Evolutionary conservation across 345 rosid genomes (phyloP), one percentile per base, ranked within the genome.

Genomic region (Aethionema arabicum): DNA sequence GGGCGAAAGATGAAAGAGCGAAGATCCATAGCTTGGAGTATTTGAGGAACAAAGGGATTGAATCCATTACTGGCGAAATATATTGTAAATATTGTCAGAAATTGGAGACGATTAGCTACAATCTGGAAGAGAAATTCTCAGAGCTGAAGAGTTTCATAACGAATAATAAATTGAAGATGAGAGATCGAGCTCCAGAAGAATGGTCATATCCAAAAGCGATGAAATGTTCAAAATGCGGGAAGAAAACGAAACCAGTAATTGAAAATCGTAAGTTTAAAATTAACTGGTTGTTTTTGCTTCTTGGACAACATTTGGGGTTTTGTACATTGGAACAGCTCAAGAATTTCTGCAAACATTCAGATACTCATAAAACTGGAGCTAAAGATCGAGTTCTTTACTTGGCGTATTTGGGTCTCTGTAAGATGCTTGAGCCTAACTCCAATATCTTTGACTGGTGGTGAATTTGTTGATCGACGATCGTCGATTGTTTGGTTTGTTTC

Each of bases 261-360:
- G 46, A 84, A 0, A 74, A 57, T 9, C 54, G 81, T 70, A 89
- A 85, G 68, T 55, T 71, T 51, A 8, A 53, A 12, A 89, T 89
- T 16, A 92, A 89, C 63, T 92, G 98, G 98, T 68, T 92, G 66
- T 92, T 92, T 67, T 63, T 92, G 82, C 74, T 92, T 14, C 71
- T 87, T 49, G 98, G 93, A 10, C 86, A 87, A 65, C 59, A 77
- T 61, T 52, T 91, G 16, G 96, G 95, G 0, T 76, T 77, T 51
- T 89, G 93, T 55, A 83, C 92, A 3, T 77, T 91, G 14, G 81
- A 79, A 2, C 89, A 89, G 68, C 69, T 92, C 54, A 92, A 85
- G 82, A 86, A 92, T 74, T 86, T 91, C 35, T 92, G 98, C 61
- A 88, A 86, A 73, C 91, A 91, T 44, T 77, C 86, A 0, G 77